Percentiles rank a stretch among this genome's conserved stretches.
These are phyloP conservation scores for Ambrosia hybrid DNA, from an alignment of 140 eudicot species.

Conservation along the genomic window DNA sequence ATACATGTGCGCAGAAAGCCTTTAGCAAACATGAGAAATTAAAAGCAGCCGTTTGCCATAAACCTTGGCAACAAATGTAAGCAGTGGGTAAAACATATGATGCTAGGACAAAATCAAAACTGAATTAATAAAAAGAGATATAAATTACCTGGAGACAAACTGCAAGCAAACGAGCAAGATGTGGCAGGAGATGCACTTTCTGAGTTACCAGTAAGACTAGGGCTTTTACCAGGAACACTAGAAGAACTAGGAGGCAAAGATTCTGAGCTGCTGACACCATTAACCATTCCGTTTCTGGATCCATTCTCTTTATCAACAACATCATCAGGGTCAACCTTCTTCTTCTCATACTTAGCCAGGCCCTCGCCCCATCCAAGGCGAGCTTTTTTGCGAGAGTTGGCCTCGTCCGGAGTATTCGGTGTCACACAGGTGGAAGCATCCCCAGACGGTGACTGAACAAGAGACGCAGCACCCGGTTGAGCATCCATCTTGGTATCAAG, in stretches of 20 bases:
- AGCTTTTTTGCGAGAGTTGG: conserved; percentile 63
- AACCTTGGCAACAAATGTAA: neutral
- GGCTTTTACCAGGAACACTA: conserved; percentile 49
- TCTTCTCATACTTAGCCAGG: conserved; percentile 86
- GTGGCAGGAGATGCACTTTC: conserved; percentile 80
- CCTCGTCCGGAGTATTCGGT: conserved; percentile 55
- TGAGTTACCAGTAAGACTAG: conserved; percentile 39
- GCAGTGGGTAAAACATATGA: neutral
- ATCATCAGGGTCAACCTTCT: conserved; percentile 77
- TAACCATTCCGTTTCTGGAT: conserved; percentile 24
- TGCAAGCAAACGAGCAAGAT: conserved; percentile 72
- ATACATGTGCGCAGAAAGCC: neutral
- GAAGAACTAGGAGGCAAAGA: conserved; percentile 28
- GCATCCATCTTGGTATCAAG: conserved; percentile 38
- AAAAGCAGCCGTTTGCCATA: neutral
- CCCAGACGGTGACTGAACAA: conserved; percentile 50
- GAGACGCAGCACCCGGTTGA: conserved; percentile 25
- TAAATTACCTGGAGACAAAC: conserved; percentile 72
- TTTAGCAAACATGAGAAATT: neutral
- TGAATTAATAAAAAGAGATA: neutral
- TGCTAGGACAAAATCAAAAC: neutral
- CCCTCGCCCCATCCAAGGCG: conserved; percentile 99
- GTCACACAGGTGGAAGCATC: conserved; percentile 45
- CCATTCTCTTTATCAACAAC: conserved; percentile 42
- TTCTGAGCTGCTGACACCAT: conserved; percentile 31